Evolutionary conservation across 306 rosid genomes (phyloP).

Genomic region (Sicyos edulis): DNA sequence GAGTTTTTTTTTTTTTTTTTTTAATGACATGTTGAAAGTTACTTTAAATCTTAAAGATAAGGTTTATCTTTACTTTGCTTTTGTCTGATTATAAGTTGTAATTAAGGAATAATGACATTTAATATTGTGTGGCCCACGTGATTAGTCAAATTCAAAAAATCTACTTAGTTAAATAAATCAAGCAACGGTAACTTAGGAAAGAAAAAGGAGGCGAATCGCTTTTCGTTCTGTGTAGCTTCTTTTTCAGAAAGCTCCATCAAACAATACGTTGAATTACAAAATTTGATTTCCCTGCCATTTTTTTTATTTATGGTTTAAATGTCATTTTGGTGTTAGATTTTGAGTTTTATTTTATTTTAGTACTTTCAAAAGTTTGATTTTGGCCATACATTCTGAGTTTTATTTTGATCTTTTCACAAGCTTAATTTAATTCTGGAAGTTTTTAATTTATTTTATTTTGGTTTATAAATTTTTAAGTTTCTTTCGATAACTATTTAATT

Average conservation of each 20-base stretch:
- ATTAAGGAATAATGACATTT: constrained; percentile 16
- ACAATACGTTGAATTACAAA: background rate
- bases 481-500: too few relatives aligned
- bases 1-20: too few relatives aligned
- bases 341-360: too few relatives aligned
- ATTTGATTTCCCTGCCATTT: too few relatives aligned
- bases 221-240: background rate
- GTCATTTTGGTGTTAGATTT: too few relatives aligned
- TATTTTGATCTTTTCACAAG: too few relatives aligned
- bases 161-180: background rate
- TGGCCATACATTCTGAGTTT: too few relatives aligned
- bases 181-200: constrained; percentile 17
- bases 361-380: too few relatives aligned
- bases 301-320: too few relatives aligned
- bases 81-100: constrained; percentile 19
- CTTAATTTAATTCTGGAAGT: too few relatives aligned
- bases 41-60: constrained; percentile 1
- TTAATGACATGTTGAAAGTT: background rate
- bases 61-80: background rate
- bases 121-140: background rate
- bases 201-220: background rate
- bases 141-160: constrained; percentile 1
- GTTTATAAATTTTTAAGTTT: too few relatives aligned
- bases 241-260: background rate
- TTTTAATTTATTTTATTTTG: too few relatives aligned